Evolutionary conservation across 2,329 filamentous ascomycete genomes (phyloP), one percentile per base, ranked within the genome.

Genomic region (Lasiodiplodia hormozganensis): DNA sequence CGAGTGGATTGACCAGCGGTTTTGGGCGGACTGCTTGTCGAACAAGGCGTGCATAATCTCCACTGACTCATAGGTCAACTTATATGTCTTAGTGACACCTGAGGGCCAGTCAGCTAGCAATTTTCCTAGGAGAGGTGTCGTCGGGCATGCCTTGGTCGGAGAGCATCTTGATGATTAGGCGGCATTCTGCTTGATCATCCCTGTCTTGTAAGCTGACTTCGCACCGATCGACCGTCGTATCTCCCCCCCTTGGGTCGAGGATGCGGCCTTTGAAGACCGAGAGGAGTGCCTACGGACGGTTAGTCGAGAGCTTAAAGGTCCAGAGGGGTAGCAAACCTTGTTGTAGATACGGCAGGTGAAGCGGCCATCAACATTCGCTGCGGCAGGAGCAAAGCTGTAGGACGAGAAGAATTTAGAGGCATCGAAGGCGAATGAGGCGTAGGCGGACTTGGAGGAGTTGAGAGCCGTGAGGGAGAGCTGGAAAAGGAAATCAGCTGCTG

Each of bases 401-500:
- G 86, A 86, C 7, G 89, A 87, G 80, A 94, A 94, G 82, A 94
- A 94, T 49, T 87, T 85, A 71, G 83, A 86, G 51, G 87, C 85
- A 53, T 90, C 84, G 65, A 94, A 88, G 8, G 86, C 86, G 74
- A 93, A 90, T 69, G 90, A 90, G 31, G 90, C 89, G 77, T 94
- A 94, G 21, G 91, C 91, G 4, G 92, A 93, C 75, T 92, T 93
- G 68, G 92, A 92, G n/a, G 87, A 87, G 77, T 95, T 95, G 71
- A 95, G 82, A 16, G 92, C 89, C 16, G 91, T 93, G 67, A 95
- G 83, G 4, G 90, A 85, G 71, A 95, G 86, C 92, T 92, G 70
- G 18, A 38, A 25, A 68, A 54, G 36, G 57, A 62, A 36, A 65
- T 53, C 53, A 23, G 31, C 47, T 14, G 23, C 51, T 53, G 66